Conservation (phyloP, 495 filamentous ascomycete genomes). For the Terfezia boudieri region DNA sequence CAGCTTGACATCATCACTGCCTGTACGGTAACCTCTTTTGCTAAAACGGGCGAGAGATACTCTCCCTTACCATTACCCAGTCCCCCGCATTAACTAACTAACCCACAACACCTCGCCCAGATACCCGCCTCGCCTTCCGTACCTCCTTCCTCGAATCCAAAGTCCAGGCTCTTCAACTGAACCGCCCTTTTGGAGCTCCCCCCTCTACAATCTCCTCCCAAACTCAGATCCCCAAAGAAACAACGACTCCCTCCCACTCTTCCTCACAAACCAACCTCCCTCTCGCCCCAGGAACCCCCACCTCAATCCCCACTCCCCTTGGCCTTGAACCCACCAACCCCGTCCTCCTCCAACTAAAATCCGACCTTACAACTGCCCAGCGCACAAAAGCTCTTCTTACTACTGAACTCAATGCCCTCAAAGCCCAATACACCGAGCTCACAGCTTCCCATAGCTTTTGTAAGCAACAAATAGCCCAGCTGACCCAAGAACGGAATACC, state of each 20-base stretch:
- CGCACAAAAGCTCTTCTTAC: conserved; percentile 46
- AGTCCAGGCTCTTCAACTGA: background rate
- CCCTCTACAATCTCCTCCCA: conserved; percentile 1
- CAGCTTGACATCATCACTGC: conserved; percentile 33
- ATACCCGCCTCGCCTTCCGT: conserved; percentile 47
- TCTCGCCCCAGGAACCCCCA: background rate
- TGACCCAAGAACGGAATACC: conserved; percentile 39
- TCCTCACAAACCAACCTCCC: too few relatives aligned
- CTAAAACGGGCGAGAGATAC: background rate
- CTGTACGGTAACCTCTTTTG: conserved; percentile 21
- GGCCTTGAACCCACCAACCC: background rate
- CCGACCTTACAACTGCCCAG: conserved; percentile 53
- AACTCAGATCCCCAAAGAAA: too few relatives aligned
- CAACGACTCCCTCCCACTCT: too few relatives aligned
- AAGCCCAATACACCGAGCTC: conserved; percentile 36
- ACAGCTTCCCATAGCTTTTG: conserved; percentile 34
- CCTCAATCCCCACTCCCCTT: background rate
- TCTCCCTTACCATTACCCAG: conserved; percentile 3
- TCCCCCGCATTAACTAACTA: background rate
- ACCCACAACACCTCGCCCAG: conserved; percentile 19
- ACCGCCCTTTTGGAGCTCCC: conserved; percentile 1
- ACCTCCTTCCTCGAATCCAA: conserved; percentile 14
- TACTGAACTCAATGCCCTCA: conserved; percentile 32
- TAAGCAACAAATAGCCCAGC: conserved; percentile 31
- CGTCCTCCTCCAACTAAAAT: conserved; percentile 5